These are phyloP conservation scores for Lentinula sp. DNA, from an alignment of 768 basidiomycete species.

Conservation along the genomic window DNA sequence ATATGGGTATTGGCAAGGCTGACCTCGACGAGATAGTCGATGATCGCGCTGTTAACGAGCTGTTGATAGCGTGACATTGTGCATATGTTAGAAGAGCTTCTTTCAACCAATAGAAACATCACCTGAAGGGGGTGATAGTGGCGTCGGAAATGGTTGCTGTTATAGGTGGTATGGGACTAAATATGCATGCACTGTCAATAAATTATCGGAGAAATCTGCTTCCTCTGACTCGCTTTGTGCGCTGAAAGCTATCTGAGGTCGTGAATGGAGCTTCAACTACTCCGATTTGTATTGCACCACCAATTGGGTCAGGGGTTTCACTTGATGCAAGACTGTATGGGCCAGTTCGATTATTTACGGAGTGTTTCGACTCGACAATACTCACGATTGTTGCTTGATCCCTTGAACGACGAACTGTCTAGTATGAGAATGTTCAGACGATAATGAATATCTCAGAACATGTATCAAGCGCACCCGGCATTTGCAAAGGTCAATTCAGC, in stretches of 20 bases:
- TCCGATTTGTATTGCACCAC: not conserved
- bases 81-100: not conserved
- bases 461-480: not conserved
- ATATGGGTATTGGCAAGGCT: no score
- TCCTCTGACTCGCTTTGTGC: not conserved
- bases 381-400: not conserved
- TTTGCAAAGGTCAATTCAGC: not conserved
- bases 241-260: not conserved
- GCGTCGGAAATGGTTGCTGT: not conserved
- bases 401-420: not conserved
- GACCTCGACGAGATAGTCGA: not conserved
- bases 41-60: not conserved
- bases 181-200: not conserved
- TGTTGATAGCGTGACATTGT: not conserved
- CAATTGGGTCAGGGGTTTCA: not conserved
- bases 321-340: not conserved
- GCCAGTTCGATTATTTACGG: no score
- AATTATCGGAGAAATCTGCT: not conserved
- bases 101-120: not conserved
- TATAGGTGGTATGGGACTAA: not conserved
- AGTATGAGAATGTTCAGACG: no score
- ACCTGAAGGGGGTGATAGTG: not conserved
- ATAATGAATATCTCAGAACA: not conserved
- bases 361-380: not conserved
- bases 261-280: not conserved